Evolutionary conservation across 768 basidiomycete species (phyloP).

Genomic region (Boletellus sp.): DNA sequence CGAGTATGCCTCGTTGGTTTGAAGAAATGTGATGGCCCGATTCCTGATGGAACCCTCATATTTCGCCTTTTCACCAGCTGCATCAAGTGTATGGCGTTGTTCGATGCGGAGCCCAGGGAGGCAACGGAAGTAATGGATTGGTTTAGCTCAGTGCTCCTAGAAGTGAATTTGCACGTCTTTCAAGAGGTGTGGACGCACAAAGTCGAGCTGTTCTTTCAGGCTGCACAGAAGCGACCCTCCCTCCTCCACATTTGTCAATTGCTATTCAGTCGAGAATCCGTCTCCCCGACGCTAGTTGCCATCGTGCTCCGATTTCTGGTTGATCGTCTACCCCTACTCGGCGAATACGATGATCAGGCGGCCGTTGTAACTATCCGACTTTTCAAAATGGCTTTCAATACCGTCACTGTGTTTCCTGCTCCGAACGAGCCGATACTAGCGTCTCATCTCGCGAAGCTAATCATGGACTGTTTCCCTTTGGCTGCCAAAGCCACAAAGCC

Average conservation of each 20-base stretch:
- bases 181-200: constrained; percentile 95
- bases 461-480: constrained; percentile 95
- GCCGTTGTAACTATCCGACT: constrained; percentile 84
- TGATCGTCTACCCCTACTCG: constrained; percentile 74
- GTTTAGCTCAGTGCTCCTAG: constrained; percentile 66
- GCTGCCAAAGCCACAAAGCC: constrained; percentile 91
- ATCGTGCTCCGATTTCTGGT: constrained; percentile 88
- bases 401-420: constrained; percentile 68
- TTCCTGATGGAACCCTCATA: constrained; percentile 83
- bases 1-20: constrained; percentile 73
- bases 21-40: constrained; percentile 73
- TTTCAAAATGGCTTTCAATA: constrained; percentile 93
- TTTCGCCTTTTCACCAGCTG: constrained; percentile 84
- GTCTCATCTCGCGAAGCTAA: constrained; percentile 83
- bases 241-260: constrained; percentile 83
- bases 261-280: constrained; percentile 73
- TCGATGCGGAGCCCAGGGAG: constrained; percentile 67
- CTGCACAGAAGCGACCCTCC: constrained; percentile 68
- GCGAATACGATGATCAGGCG: constrained; percentile 77
- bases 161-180: constrained; percentile 88
- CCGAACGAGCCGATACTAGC: constrained; percentile 92
- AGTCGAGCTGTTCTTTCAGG: constrained; percentile 86
- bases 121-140: constrained; percentile 81
- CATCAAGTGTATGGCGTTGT: constrained; percentile 80
- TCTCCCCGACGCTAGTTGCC: constrained; percentile 77